These are phyloP conservation scores for Alternaria metachromatica DNA, from an alignment of 2,329 filamentous ascomycete species.

Conservation along the genomic window DNA sequence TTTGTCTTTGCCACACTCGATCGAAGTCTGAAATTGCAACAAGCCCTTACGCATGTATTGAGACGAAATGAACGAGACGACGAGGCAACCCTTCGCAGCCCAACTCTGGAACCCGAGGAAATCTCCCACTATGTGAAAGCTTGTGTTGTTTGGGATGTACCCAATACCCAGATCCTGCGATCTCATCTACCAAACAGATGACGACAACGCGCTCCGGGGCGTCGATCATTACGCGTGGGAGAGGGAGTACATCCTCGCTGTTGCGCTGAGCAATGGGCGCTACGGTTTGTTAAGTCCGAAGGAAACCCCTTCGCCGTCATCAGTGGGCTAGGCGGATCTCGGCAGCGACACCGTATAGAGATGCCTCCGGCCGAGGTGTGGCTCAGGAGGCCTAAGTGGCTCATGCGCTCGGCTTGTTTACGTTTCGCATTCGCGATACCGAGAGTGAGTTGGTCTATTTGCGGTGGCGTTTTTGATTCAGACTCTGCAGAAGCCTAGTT, in stretches of 20 bases:
- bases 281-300: background rate
- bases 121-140: background rate
- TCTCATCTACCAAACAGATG: background rate
- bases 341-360: background rate
- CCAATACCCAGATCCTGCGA: background rate
- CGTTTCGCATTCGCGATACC: background rate
- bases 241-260: background rate
- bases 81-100: background rate
- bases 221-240: background rate
- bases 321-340: background rate
- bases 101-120: background rate
- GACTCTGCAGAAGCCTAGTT: background rate
- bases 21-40: background rate
- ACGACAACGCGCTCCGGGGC: background rate
- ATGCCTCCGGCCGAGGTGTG: background rate
- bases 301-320: background rate
- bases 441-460: background rate
- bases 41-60: background rate
- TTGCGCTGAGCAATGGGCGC: background rate
- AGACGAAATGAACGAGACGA: background rate
- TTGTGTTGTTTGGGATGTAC: background rate
- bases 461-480: background rate
- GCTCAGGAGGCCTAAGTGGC: background rate
- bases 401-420: background rate
- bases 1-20: background rate